Conservation (phyloP, 2,329 filamentous ascomycete genomes). For the Xylaria multiplex region DNA sequence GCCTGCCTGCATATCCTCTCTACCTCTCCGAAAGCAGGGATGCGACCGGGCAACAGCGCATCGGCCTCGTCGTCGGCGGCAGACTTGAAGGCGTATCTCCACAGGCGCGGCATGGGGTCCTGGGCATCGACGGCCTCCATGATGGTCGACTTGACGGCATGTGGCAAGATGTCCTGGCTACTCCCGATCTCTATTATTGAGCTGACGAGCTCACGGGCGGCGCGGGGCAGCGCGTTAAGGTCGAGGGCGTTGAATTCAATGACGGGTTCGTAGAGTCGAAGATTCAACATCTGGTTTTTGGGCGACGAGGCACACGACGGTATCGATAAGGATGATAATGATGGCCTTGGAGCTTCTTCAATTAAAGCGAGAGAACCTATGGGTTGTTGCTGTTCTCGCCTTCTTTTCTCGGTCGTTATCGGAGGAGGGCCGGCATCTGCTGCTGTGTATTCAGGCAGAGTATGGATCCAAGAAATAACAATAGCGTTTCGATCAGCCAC, state of each 20-base stretch:
- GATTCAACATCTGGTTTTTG: constrained; percentile 17
- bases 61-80: constrained; percentile 1
- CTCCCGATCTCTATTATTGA: constrained; percentile 13
- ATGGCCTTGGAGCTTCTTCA: no score
- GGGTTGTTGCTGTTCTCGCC: neutral
- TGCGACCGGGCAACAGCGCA: constrained; percentile 14
- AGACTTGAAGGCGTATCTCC: constrained; percentile 20
- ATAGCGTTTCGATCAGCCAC: no score
- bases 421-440: neutral
- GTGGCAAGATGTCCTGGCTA: constrained; percentile 10
- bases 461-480: neutral
- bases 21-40: constrained; percentile 16
- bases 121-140: neutral
- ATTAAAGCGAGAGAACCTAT: no score
- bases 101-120: neutral
- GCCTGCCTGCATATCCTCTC: constrained; percentile 20
- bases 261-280: constrained; percentile 12
- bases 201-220: constrained; percentile 5
- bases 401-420: neutral
- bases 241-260: constrained; percentile 15
- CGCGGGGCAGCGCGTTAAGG: constrained; percentile 1
- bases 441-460: neutral
- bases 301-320: constrained; percentile 12
- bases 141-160: constrained; percentile 7
- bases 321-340: neutral